A percentile compares a stretch with the other conserved stretches of the same genome.
Evolutionary conservation across 2,329 filamentous ascomycete species (phyloP).

Genomic region (Arthrinium phaeospermum): DNA sequence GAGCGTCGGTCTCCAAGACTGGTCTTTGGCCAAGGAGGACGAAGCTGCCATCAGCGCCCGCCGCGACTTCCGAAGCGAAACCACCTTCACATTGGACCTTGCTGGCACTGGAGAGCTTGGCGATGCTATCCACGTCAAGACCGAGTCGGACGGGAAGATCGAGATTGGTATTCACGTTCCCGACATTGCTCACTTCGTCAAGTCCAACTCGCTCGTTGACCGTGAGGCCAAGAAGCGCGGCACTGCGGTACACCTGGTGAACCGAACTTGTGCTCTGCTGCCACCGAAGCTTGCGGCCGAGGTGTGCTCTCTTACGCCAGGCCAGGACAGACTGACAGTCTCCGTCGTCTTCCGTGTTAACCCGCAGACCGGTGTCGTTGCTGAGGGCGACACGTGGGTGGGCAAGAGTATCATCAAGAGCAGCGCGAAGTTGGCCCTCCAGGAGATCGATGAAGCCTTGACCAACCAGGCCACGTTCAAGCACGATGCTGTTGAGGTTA

Average conservation of each 20-base stretch:
- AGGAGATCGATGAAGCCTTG: slow-evolving; percentile 84
- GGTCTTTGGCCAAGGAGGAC: slow-evolving; percentile 84
- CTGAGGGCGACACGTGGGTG: slow-evolving; percentile 90
- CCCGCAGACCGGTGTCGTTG: slow-evolving; percentile 75
- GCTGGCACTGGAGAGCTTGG: slow-evolving; percentile 88
- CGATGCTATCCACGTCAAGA: slow-evolving; percentile 91
- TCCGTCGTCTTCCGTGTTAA: slow-evolving; percentile 94
- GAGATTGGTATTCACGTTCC: slow-evolving; percentile 96
- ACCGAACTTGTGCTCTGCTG: slow-evolving; percentile 85
- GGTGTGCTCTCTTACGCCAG: slow-evolving; percentile 84
- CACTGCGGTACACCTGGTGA: slow-evolving; percentile 93
- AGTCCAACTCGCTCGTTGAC: slow-evolving; percentile 92
- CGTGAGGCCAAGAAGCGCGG: slow-evolving; percentile 98
- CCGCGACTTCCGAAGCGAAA: slow-evolving; percentile 88
- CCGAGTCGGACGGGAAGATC: slow-evolving; percentile 80
- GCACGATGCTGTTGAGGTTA: slow-evolving; percentile 69
- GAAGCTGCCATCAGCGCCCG: slow-evolving; percentile 75
- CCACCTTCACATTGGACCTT: slow-evolving; percentile 90
- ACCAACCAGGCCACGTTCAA: slow-evolving; percentile 66
- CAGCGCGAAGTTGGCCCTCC: slow-evolving; percentile 80
- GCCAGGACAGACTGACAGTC: slow-evolving; percentile 88
- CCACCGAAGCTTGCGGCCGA: slow-evolving; percentile 85
- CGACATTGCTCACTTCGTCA: slow-evolving; percentile 96
- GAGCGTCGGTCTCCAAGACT: slow-evolving; percentile 90
- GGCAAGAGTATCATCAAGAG: slow-evolving; percentile 95